Evolutionary conservation across 805 yeast species (phyloP).

Genomic region (Ogataea nonfermentans): DNA sequence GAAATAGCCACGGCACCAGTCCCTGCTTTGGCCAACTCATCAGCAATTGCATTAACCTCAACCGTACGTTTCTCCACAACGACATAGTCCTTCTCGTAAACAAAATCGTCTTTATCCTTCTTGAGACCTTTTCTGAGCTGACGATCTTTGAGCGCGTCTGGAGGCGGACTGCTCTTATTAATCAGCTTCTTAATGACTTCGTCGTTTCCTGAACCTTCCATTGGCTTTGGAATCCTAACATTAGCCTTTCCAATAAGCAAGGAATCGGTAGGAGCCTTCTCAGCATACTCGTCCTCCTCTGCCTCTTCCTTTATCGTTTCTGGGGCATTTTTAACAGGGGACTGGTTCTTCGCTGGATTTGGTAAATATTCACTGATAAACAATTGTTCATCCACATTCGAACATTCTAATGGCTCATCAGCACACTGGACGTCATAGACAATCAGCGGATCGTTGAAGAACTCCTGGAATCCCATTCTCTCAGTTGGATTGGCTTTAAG

Average conservation of each 20-base stretch:
- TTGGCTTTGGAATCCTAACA: slow-evolving; percentile 19
- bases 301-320: slow-evolving; percentile 21
- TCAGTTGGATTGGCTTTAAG: slow-evolving; percentile 83
- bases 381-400: slow-evolving; percentile 71
- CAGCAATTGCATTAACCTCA: slow-evolving; percentile 94
- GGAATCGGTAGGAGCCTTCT: slow-evolving; percentile 18
- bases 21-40: slow-evolving; percentile 64
- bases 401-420: slow-evolving; percentile 61
- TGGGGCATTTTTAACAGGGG: slow-evolving; percentile 10
- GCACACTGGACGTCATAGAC: slow-evolving; percentile 49
- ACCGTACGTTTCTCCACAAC: slow-evolving; percentile 93
- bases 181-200: slow-evolving; percentile 47
- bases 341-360: slow-evolving; percentile 14
- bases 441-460: slow-evolving; percentile 73
- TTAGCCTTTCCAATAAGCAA: slow-evolving; percentile 17
- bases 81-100: slow-evolving; percentile 82
- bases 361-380: slow-evolving; percentile 77
- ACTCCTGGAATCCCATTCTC: slow-evolving; percentile 84
- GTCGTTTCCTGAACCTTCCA: slow-evolving; percentile 33
- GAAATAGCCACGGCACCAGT: slow-evolving; percentile 43
- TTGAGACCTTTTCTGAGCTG: slow-evolving; percentile 9
- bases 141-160: slow-evolving; percentile 24
- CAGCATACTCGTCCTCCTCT: slow-evolving; percentile 11
- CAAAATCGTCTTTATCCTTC: slow-evolving; percentile 38
- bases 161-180: slow-evolving; percentile 43